Conservation (phyloP, 306 rosid species). For the Lagenaria siceraria region DNA sequence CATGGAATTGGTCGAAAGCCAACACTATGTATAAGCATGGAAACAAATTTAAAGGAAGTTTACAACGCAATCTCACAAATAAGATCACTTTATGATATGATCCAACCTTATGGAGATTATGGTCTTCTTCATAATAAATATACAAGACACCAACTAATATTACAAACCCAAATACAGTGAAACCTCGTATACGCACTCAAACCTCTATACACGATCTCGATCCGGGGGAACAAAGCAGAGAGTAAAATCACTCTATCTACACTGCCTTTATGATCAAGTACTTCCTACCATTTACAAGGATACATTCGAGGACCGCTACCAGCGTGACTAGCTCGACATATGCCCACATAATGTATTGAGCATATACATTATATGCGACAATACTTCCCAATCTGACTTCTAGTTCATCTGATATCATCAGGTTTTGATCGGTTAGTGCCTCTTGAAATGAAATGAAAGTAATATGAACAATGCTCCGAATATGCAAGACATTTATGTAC, state of each 20-base stretch:
- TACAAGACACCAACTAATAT: not conserved
- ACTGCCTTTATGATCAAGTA: not conserved
- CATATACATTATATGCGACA: not conserved
- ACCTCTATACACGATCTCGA: conserved; percentile 32
- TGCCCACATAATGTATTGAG: not conserved
- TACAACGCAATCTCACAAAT: not conserved
- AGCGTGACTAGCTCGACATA: not conserved
- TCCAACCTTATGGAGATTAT: not conserved
- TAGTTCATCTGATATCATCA: not conserved
- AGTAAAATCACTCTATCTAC: not conserved
- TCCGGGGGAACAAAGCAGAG: conserved; percentile 28
- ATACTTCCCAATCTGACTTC: not conserved
- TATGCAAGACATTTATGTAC: not conserved
- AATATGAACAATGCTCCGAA: not conserved
- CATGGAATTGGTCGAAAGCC: no score
- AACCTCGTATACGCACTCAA: not conserved
- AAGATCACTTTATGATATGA: not conserved
- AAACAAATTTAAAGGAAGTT: not conserved
- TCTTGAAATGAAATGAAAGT: no score
- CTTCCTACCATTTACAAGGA: not conserved
- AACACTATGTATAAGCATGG: no score
- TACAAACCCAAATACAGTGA: not conserved
- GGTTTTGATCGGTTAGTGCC: not conserved
- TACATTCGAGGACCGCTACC: not conserved
- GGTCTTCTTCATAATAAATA: not conserved